phyloP scores from a whole-genome alignment of 2,329 filamentous ascomycete genomes.

The Xylariomycetidae sp. region DNA sequence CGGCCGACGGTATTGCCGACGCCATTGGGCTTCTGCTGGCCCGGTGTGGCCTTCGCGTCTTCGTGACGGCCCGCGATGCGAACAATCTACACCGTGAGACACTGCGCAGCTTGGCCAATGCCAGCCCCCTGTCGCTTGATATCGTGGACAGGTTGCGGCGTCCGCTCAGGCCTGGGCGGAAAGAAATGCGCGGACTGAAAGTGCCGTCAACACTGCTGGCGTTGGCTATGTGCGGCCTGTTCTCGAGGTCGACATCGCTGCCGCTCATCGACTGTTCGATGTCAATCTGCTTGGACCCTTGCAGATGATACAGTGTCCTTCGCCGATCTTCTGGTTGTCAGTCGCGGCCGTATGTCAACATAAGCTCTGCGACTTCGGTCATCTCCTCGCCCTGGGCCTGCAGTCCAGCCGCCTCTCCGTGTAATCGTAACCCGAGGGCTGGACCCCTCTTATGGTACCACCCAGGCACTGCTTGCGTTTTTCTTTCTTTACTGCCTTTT shows the following conservation, averaged over 20 bases:
- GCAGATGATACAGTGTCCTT: constrained; percentile 2
- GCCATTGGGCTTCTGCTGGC: constrained; percentile 17
- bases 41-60: constrained; percentile 24
- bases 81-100: constrained; percentile 19
- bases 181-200: not conserved
- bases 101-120: constrained; percentile 15
- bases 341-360: constrained; percentile 4
- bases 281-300: constrained; percentile 2
- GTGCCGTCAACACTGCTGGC: constrained; percentile 2
- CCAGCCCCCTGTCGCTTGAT: constrained; percentile 26
- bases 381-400: constrained; percentile 3
- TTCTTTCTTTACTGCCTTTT: too few species aligned
- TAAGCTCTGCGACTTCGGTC: constrained; percentile 4
- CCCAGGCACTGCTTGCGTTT: too few species aligned
- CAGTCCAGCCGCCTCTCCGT: constrained; percentile 1
- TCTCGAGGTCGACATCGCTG: constrained; percentile 3
- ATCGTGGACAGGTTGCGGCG: constrained; percentile 22
- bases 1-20: constrained; percentile 22
- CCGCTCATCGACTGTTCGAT: constrained; percentile 1
- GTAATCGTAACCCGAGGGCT: too few species aligned
- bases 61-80: constrained; percentile 26
- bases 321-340: constrained; percentile 1
- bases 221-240: constrained; percentile 1
- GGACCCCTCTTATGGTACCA: too few species aligned
- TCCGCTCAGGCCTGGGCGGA: constrained; percentile 9